Percentiles rank a stretch among this genome's conserved stretches.
phyloP scores from a whole-genome alignment of 106 monocot genomes.

The Allium sativum region DNA sequence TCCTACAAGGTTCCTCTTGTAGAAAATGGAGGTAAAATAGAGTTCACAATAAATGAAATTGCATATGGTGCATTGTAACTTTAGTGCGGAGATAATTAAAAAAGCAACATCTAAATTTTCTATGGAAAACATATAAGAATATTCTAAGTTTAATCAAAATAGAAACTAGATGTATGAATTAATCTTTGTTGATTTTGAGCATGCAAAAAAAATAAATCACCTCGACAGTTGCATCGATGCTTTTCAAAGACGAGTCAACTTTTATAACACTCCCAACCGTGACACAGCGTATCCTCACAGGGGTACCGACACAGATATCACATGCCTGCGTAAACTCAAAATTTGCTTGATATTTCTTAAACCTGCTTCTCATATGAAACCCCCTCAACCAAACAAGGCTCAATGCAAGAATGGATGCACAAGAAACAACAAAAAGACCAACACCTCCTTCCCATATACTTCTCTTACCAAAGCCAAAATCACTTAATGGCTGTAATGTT shows the following conservation, averaged over 20 bases:
- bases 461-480: slow-evolving; percentile 59
- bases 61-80: too few species aligned
- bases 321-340: slow-evolving; percentile 65
- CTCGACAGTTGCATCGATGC: slow-evolving; percentile 60
- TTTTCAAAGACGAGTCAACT: slow-evolving; percentile 52
- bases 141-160: too few species aligned
- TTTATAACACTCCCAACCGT: slow-evolving; percentile 52
- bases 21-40: too few species aligned
- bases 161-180: too few species aligned
- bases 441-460: slow-evolving; percentile 83
- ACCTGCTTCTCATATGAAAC: slow-evolving; percentile 37
- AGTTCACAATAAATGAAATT: too few species aligned
- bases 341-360: slow-evolving; percentile 53
- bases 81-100: too few species aligned
- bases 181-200: too few species aligned
- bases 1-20: too few species aligned
- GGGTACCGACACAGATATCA: slow-evolving; percentile 61
- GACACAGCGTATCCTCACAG: slow-evolving; percentile 62
- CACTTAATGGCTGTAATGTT: slow-evolving; percentile 47
- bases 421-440: slow-evolving; percentile 51
- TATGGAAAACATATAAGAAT: too few species aligned
- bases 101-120: too few species aligned
- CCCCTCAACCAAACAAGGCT: slow-evolving; percentile 60
- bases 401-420: slow-evolving; percentile 34
- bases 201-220: slow-evolving; percentile 12